Base-by-base conservation (phyloP, 192 early-diverging fungal genomes). In the Coemansia sp. region DNA sequence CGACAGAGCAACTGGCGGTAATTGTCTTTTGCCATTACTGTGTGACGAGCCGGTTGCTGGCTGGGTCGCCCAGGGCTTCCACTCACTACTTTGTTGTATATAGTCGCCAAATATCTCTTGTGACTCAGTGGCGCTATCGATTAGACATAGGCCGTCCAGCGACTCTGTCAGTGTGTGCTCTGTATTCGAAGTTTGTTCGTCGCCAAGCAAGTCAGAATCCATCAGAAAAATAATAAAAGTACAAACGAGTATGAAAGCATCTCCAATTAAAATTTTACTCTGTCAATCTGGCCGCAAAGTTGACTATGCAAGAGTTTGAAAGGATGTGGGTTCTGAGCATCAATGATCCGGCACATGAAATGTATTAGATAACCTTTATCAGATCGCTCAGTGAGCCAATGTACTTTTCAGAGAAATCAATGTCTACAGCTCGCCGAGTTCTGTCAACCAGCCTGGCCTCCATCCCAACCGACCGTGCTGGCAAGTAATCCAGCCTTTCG, bases 401-500 rank as follows among this genome's bases (percentile, higher is more conserved):
- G 17, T 75, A 69, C 35, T 73, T 64, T 5, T 69, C 61, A 0
- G 77, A 63, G 31, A 35, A 10, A 3, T 29, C 31, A 4, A 36
- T 56, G 9, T 36, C 31, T 6, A 41, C 24, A 11, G 56, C 44
- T 29, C 45, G 42, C 1, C 21, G 17, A 33, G 21, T 36, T 17
- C 81, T 69, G 27, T 61, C 54, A n/a, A 83, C 69, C 35, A 83
- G 36, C 17, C 70, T 60, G 2, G 81, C 76, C 42, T 69, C 66
- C 81, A 83, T 83, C 0, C 81, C 81, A 31, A 31, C 67, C 2
- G 41, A 50, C 11, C n/a, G 59, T 2, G 81, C 81, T 2, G 76
- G 62, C 35, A 67, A 14, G 42, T 75, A 83, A 24, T 83, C 81
- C 53, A 67, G 74, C 17, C 64, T 54, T 39, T 78, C 65, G 68